These are phyloP conservation scores for Isatis lusitanica DNA, from an alignment of 441 rosid species.

Conservation along the genomic window DNA sequence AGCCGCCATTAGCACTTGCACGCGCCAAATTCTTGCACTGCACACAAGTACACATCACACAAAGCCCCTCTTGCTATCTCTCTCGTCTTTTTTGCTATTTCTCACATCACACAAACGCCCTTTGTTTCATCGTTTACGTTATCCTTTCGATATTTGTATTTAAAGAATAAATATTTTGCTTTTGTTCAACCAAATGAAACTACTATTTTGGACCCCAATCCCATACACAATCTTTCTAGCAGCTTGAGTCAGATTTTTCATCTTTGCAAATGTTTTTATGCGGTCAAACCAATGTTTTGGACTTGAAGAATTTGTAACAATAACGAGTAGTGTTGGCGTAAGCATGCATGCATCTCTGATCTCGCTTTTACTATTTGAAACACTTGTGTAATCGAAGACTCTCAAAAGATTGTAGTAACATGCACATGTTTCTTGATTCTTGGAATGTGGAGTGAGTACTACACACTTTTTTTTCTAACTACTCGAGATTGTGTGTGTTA, in stretches of 20 bases:
- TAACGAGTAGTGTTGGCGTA: constrained; percentile 36
- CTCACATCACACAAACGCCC: too few species aligned
- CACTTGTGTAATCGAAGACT: not conserved
- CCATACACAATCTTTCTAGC: not conserved
- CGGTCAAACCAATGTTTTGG: too few species aligned
- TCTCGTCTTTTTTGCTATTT: not conserved
- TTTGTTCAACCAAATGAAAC: too few species aligned
- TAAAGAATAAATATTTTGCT: not conserved
- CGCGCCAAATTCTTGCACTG: not conserved
- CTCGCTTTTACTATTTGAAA: not conserved
- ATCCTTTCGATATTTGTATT: not conserved
- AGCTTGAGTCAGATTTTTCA: not conserved
- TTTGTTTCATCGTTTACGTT: not conserved
- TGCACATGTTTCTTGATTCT: not conserved
- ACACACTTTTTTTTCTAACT: not conserved
- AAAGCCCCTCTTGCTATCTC: not conserved
- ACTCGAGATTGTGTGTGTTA: not conserved
- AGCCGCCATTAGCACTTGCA: not conserved
- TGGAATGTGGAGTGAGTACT: not conserved
- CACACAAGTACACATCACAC: not conserved
- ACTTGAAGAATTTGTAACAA: not conserved
- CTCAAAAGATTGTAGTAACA: not conserved
- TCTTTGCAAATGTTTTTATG: not conserved
- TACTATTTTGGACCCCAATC: not conserved
- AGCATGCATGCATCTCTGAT: constrained; percentile 38